phyloP scores from a whole-genome alignment of 257 asterid species.

The Rehmannia glutinosa region DNA sequence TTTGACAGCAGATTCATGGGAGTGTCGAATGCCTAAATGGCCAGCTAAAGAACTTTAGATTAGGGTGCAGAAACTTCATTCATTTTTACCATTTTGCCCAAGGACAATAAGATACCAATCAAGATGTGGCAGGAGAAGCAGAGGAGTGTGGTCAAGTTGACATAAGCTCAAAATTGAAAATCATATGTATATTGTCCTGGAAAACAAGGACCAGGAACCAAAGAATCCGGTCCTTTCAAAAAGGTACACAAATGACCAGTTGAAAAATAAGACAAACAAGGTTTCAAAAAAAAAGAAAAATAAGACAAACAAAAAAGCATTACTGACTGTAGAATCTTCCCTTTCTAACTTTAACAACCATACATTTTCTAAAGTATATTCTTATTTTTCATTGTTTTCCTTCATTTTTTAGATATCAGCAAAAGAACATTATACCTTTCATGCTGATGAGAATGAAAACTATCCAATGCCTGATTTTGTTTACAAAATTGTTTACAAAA shows the following conservation, averaged over 20 bases:
- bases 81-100: neutral
- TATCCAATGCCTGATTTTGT: neutral
- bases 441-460: neutral
- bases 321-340: neutral
- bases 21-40: neutral
- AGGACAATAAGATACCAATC: neutral
- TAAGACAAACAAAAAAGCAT: neutral
- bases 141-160: neutral
- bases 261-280: neutral
- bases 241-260: neutral
- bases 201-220: neutral
- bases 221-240: neutral
- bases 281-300: too few relatives aligned
- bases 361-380: neutral
- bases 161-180: neutral
- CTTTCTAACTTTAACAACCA: slow-evolving; percentile 3
- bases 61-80: slow-evolving; percentile 5
- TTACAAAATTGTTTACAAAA: neutral
- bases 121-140: neutral
- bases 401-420: neutral
- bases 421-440: neutral
- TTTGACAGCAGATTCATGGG: neutral
- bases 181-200: neutral
- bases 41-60: neutral
- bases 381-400: neutral